These are phyloP conservation scores for Bertia moriformis DNA, from an alignment of 2,329 filamentous ascomycete species.

Conservation along the genomic window DNA sequence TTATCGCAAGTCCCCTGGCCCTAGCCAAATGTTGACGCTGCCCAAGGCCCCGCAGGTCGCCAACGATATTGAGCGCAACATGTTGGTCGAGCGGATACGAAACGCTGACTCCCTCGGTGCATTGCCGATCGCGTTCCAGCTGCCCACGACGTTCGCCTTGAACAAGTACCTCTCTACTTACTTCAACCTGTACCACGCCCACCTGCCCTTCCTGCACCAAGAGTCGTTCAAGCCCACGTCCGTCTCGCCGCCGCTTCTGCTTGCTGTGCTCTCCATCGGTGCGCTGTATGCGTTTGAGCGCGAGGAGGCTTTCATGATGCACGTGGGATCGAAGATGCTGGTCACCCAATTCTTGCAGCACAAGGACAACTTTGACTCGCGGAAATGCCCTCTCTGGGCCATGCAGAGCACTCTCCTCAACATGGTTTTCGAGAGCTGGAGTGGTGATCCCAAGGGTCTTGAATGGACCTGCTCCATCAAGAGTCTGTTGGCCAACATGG, in stretches of 20 bases:
- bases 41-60: conserved; percentile 45
- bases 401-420: conserved; percentile 96
- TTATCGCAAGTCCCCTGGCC: conserved; percentile 48
- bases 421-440: conserved; percentile 99
- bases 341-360: conserved; percentile 95
- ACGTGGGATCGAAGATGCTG: conserved; percentile 92
- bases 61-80: conserved; percentile 48
- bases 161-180: conserved; percentile 92
- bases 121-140: conserved; percentile 75
- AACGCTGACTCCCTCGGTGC: conserved; percentile 63
- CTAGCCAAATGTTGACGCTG: conserved; percentile 41
- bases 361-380: conserved; percentile 96
- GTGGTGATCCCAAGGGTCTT: conserved; percentile 87
- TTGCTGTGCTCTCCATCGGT: conserved; percentile 87
- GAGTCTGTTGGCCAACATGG: conserved; percentile 95
- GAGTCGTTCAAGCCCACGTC: conserved; percentile 73
- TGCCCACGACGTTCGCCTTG: conserved; percentile 65
- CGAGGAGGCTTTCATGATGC: conserved; percentile 89
- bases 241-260: conserved; percentile 66
- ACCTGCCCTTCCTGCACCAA: conserved; percentile 87
- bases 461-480: conserved; percentile 99
- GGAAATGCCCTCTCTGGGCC: conserved; percentile 92
- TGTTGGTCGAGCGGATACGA: conserved; percentile 52
- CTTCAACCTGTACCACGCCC: conserved; percentile 93
- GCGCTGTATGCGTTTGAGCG: conserved; percentile 94